phyloP scores from a whole-genome alignment of 169 alveolate species.

The Theileria equi region DNA sequence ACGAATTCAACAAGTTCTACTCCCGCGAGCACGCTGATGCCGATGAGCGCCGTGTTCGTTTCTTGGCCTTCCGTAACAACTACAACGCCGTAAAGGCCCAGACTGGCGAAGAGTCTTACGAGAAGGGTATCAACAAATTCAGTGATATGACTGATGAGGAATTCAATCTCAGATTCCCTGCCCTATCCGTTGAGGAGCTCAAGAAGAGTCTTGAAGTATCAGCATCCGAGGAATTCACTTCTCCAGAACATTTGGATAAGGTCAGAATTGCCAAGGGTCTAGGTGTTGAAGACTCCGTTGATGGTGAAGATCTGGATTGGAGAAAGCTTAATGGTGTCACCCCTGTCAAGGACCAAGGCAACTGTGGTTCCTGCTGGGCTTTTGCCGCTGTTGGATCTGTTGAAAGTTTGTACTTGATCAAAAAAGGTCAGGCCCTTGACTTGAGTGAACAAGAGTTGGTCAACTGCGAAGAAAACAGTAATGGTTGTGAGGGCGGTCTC shows the following conservation, averaged over 20 bases:
- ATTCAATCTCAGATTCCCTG: background rate
- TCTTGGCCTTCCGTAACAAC: constrained; percentile 39
- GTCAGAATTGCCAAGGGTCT: constrained; percentile 1
- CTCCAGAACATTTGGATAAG: background rate
- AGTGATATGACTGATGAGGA: constrained; percentile 46
- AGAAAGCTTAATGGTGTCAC: constrained; percentile 28
- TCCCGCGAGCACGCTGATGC: constrained; percentile 9
- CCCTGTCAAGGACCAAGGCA: constrained; percentile 14
- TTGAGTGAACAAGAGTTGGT: constrained; percentile 87
- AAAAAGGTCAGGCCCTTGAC: constrained; percentile 21
- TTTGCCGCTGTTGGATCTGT: constrained; percentile 77
- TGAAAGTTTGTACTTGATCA: constrained; percentile 70
- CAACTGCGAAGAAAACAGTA: constrained; percentile 71
- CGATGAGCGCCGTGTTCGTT: constrained; percentile 22
- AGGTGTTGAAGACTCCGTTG: background rate
- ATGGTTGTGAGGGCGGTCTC: constrained; percentile 87
- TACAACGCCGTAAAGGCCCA: constrained; percentile 5
- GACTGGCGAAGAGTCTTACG: constrained; percentile 23
- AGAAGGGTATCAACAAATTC: constrained; percentile 37
- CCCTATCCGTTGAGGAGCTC: too few species aligned
- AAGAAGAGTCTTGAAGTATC: too few species aligned
- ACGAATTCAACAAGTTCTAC: background rate
- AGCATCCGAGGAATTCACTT: background rate
- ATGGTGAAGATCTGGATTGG: constrained; percentile 29
- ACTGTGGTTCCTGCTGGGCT: constrained; percentile 86